Evolutionary conservation across 306 rosid species (phyloP).

Genomic region (Astragalus membranaceus): DNA sequence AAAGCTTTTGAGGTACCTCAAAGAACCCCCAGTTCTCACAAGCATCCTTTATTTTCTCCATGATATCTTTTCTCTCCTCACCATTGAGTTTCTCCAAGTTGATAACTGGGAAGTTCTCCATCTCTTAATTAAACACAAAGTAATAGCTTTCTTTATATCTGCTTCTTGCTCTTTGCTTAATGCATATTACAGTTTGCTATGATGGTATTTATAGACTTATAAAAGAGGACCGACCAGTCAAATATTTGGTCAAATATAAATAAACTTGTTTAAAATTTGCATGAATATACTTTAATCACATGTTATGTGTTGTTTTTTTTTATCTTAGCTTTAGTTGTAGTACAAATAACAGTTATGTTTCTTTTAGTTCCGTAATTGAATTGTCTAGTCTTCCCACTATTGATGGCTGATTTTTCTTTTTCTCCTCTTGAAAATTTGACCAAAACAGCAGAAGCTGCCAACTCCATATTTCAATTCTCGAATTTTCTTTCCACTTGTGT

Average conservation of each 20-base stretch:
- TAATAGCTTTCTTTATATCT: neutral
- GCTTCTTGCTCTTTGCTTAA: slow-evolving; percentile 11
- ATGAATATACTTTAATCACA: neutral
- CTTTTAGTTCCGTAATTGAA: slow-evolving; percentile 25
- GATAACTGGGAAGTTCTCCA: slow-evolving; percentile 75
- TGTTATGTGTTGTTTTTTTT: neutral
- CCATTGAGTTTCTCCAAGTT: slow-evolving; percentile 64
- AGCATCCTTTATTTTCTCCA: slow-evolving; percentile 76
- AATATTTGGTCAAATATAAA: neutral
- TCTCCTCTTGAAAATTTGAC: slow-evolving; percentile 18
- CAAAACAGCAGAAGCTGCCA: neutral
- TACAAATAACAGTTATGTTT: neutral
- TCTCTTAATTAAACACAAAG: slow-evolving; percentile 21
- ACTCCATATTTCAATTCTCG: neutral
- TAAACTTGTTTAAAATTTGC: neutral
- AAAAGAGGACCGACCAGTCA: neutral
- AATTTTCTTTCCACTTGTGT: neutral
- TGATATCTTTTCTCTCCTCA: slow-evolving; percentile 43
- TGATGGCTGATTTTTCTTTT: slow-evolving; percentile 8
- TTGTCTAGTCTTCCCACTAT: slow-evolving; percentile 26
- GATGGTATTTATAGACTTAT: slow-evolving; percentile 32
- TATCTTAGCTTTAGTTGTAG: neutral
- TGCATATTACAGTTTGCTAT: neutral
- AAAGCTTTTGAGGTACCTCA: slow-evolving; percentile 43
- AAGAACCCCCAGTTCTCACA: slow-evolving; percentile 98